A percentile compares a stretch with the other conserved stretches of the same genome.
These are phyloP conservation scores for Talaromyces islandicus DNA, from an alignment of 2,329 filamentous ascomycete species.

Conservation along the genomic window DNA sequence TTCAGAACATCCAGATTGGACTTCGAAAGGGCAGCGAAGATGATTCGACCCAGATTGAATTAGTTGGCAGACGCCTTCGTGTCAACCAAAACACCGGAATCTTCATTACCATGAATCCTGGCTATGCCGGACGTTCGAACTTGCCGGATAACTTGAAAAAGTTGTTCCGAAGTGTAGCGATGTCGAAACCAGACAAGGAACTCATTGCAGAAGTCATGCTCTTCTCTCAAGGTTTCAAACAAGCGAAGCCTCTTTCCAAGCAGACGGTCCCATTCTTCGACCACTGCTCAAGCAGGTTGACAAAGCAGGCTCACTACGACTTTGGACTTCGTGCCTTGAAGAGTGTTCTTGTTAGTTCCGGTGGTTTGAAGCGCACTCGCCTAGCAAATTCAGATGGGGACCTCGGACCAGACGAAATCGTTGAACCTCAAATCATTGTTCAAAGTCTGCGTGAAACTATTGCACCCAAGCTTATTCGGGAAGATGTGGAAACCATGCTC, in stretches of 20 bases:
- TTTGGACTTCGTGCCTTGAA: conserved; percentile 97
- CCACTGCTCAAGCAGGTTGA: conserved; percentile 70
- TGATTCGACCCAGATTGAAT: conserved; percentile 81
- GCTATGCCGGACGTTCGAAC: conserved; percentile 96
- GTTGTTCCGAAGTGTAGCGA: conserved; percentile 96
- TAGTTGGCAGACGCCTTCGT: conserved; percentile 81
- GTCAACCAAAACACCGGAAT: conserved; percentile 94
- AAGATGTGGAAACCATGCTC: conserved; percentile 84
- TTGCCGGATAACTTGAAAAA: conserved; percentile 99
- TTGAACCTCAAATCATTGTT: conserved; percentile 96
- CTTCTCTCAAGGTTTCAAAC: conserved; percentile 97
- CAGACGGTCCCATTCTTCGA: conserved; percentile 99
- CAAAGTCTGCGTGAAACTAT: conserved; percentile 98
- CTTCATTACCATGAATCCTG: conserved; percentile 99
- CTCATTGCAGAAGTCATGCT: conserved; percentile 99
- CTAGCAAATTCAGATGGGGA: conserved; percentile 54
- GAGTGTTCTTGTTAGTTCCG: conserved; percentile 96
- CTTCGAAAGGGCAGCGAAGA: conserved; percentile 79
- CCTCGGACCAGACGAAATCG: conserved; percentile 61
- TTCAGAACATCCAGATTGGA: conserved; percentile 97
- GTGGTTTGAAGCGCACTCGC: conserved; percentile 83
- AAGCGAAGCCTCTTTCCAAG: conserved; percentile 87
- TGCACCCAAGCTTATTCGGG: conserved; percentile 89
- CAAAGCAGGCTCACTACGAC: conserved; percentile 98
- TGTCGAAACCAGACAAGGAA: conserved; percentile 99